Percentiles rank a stretch among this genome's conserved stretches.
Evolutionary conservation across 257 asterid species (phyloP).

Genomic region (Coffea eugenioides): DNA sequence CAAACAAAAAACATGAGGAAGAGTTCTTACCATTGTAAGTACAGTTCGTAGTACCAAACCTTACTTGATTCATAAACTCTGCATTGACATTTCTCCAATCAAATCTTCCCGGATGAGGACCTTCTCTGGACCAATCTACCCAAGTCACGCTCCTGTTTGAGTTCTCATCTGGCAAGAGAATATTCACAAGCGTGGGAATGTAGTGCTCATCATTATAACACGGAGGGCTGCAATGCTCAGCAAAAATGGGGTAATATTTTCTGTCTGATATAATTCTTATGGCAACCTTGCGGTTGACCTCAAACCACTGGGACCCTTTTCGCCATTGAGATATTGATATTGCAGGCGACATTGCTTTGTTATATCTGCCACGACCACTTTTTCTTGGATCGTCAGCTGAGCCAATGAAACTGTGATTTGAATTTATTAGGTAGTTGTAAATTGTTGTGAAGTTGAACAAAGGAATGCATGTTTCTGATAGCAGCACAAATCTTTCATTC

Average conservation of each 20-base stretch:
- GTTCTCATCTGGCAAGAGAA: constrained; percentile 10
- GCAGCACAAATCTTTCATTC: constrained; percentile 43
- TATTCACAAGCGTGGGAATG: constrained; percentile 20
- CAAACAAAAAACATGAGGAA: constrained; percentile 18
- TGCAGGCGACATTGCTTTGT: constrained; percentile 14
- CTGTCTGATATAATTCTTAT: constrained; percentile 18
- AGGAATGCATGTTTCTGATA: constrained; percentile 41
- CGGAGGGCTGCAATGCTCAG: constrained; percentile 16
- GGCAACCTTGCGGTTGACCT: constrained; percentile 15
- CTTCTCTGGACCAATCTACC: constrained; percentile 25
- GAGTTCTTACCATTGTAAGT: constrained; percentile 17
- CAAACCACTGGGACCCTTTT: constrained; percentile 28
- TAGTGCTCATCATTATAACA: constrained; percentile 27
- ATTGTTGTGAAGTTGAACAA: constrained; percentile 27
- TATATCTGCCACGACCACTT: constrained; percentile 25
- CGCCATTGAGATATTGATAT: constrained; percentile 19
- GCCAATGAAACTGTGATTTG: constrained; percentile 12
- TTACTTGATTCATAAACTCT: constrained; percentile 20
- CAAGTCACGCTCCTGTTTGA: constrained; percentile 25
- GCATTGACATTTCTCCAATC: constrained; percentile 14
- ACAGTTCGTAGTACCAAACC: constrained; percentile 16
- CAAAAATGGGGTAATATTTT: constrained; percentile 11
- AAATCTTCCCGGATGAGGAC: constrained; percentile 27
- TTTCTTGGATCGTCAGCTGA: constrained; percentile 23
- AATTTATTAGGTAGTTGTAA: constrained; percentile 13